These are phyloP conservation scores for Trametes villosa DNA, from an alignment of 768 basidiomycete species.

Conservation along the genomic window DNA sequence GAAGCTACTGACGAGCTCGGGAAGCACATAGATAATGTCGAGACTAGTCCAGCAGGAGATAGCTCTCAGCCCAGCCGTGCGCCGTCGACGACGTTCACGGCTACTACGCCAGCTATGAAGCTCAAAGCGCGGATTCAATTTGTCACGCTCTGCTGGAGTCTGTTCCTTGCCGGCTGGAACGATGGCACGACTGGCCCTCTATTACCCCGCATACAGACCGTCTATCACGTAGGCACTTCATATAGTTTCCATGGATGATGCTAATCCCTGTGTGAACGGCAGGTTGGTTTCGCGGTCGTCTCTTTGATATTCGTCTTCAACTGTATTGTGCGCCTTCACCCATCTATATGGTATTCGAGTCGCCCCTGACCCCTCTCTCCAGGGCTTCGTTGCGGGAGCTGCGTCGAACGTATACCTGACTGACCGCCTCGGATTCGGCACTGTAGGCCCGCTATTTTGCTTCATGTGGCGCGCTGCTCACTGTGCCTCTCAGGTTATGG, in stretches of 20 bases:
- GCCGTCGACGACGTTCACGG: not conserved
- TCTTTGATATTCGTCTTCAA: constrained; percentile 64
- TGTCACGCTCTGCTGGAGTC: constrained; percentile 53
- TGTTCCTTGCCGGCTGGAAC: constrained; percentile 77
- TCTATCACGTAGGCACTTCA: constrained; percentile 46
- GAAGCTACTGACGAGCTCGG: constrained; percentile 11
- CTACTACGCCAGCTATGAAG: constrained; percentile 14
- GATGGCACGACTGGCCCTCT: constrained; percentile 78
- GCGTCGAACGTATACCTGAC: constrained; percentile 52
- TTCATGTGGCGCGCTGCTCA: not conserved
- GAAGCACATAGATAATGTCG: constrained; percentile 18
- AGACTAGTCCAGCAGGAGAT: constrained; percentile 3
- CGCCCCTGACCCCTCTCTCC: not conserved
- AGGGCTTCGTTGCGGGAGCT: constrained; percentile 55
- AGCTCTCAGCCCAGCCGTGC: not conserved
- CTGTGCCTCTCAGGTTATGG: constrained; percentile 39
- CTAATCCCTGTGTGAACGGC: not conserved
- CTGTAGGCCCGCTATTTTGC: constrained; percentile 38
- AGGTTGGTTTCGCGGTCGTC: constrained; percentile 57
- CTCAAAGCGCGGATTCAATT: constrained; percentile 48
- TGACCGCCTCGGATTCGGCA: constrained; percentile 53
- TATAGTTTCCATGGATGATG: not conserved
- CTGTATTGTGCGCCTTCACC: constrained; percentile 40
- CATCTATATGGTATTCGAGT: too few relatives aligned
- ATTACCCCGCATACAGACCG: constrained; percentile 68